Evolutionary conservation across 441 rosid species (phyloP), one percentile per base, ranked within the genome.

Genomic region (Geranium incanum): DNA sequence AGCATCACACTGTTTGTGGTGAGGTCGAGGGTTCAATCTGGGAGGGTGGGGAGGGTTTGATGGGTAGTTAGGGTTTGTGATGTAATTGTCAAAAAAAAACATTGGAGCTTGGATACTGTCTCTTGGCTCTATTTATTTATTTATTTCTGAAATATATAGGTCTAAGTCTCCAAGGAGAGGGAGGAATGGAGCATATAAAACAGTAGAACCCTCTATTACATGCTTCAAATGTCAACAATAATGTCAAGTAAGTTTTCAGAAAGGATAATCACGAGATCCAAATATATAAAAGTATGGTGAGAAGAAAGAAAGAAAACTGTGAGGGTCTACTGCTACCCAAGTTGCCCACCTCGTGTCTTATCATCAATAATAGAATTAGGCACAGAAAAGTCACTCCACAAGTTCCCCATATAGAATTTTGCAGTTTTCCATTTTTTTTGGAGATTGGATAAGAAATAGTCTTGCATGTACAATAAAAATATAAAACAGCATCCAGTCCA

Each of bases 171-270:
- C 3, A 60, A 60, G 66, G 12, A 60, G 66, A 60, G 36, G 66
- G 66, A 60, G 66, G 36, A 60, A 60, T 60, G 36, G 13, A 60
- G 23, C 66, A 11, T 60, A 8, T 60, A 23, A 4, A 60, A 36
- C 66, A 60, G 36, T 60, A 60, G 9, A 60, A 60, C 36, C 66
- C 66, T 60, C 33, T 60, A 18, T 60, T n/a, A 33, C 36, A 60
- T 60, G 66, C 66, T 60, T 60, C 66, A 21, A 21, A 60, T 60
- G 66, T 28, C 12, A 60, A 60, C 65, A 60, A 19, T 60, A 19
- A 60, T 60, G 65, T 60, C 4, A 60, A 59, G 19, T 21, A 59
- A 60, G 66, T 52, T 23, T 60, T 60, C n/a, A 60, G 36, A 60
- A 9, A 19, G 36, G 66, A 60, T 12, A 60, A 60, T 60, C 33